These are phyloP conservation scores for Pyricularia pennisetigena DNA, from an alignment of 2,329 filamentous ascomycete genomes.

Conservation along the genomic window DNA sequence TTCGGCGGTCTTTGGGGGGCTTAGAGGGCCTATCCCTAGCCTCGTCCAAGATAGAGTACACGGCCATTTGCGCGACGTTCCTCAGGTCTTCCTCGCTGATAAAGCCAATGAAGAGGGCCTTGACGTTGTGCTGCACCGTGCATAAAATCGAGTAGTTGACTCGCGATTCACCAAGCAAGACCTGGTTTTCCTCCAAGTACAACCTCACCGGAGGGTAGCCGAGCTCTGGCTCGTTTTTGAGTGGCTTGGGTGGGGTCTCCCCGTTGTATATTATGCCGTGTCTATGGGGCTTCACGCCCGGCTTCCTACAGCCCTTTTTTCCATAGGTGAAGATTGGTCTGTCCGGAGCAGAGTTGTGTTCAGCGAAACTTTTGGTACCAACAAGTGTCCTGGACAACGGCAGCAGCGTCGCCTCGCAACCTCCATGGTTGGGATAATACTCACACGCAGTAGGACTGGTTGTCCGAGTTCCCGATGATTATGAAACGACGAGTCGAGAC, in stretches of 20 bases:
- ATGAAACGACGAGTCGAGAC: slow-evolving; percentile 44
- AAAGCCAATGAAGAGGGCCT: slow-evolving; percentile 46
- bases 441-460: slow-evolving; percentile 48
- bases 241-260: slow-evolving; percentile 18
- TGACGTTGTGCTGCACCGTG: slow-evolving; percentile 47
- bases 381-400: not conserved
- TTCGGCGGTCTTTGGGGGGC: not conserved
- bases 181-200: slow-evolving; percentile 32
- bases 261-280: slow-evolving; percentile 42
- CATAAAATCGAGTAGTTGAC: slow-evolving; percentile 48
- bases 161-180: slow-evolving; percentile 37
- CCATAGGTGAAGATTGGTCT: slow-evolving; percentile 48
- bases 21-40: not conserved
- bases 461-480: slow-evolving; percentile 38
- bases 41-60: not conserved
- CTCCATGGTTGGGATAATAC: slow-evolving; percentile 10
- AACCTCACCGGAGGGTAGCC: slow-evolving; percentile 38
- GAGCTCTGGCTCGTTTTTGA: slow-evolving; percentile 33
- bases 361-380: not conserved
- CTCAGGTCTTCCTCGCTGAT: slow-evolving; percentile 29
- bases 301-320: slow-evolving; percentile 40
- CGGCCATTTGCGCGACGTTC: not conserved
- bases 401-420: not conserved
- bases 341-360: not conserved
- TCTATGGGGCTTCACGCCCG: slow-evolving; percentile 38